Percentiles rank a stretch among this genome's conserved stretches.
Evolutionary conservation across 2,329 filamentous ascomycete species (phyloP).

Genomic region (Colletotrichum sansevieriae): DNA sequence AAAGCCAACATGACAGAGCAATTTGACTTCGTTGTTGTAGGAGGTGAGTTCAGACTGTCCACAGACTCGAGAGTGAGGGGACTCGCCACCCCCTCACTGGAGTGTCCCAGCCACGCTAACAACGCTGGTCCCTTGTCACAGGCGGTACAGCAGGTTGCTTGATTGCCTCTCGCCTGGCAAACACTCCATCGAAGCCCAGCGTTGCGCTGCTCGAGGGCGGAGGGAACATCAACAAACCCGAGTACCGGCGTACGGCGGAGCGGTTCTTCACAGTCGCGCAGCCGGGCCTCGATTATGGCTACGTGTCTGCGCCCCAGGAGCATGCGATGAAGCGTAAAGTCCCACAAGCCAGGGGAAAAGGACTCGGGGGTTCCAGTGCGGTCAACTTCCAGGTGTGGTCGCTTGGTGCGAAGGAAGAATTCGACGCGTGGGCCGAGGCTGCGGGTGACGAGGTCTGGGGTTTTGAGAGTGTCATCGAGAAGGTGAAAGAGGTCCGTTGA

Average conservation of each 20-base stretch:
- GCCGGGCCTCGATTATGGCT: constrained; percentile 64
- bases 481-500: constrained; percentile 16
- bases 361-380: constrained; percentile 64
- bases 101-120: constrained; percentile 4
- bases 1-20: not conserved
- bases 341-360: constrained; percentile 63
- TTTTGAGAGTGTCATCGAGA: constrained; percentile 17
- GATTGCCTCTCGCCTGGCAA: constrained; percentile 66
- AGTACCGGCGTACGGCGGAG: constrained; percentile 62
- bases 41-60: constrained; percentile 45
- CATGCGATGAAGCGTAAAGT: constrained; percentile 58
- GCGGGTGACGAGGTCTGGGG: constrained; percentile 66
- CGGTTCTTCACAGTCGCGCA: constrained; percentile 66
- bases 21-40: constrained; percentile 53
- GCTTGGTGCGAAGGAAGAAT: constrained; percentile 70
- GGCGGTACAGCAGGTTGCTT: constrained; percentile 72
- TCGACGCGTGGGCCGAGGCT: constrained; percentile 69
- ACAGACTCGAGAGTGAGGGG: not conserved
- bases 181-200: constrained; percentile 58
- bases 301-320: constrained; percentile 62
- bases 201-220: constrained; percentile 75
- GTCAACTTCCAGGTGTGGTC: constrained; percentile 69
- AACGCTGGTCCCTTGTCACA: constrained; percentile 44
- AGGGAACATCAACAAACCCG: constrained; percentile 57
- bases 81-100: no score